phyloP scores from a whole-genome alignment of 768 basidiomycete genomes.

The Hemileccinum rubropunctum region DNA sequence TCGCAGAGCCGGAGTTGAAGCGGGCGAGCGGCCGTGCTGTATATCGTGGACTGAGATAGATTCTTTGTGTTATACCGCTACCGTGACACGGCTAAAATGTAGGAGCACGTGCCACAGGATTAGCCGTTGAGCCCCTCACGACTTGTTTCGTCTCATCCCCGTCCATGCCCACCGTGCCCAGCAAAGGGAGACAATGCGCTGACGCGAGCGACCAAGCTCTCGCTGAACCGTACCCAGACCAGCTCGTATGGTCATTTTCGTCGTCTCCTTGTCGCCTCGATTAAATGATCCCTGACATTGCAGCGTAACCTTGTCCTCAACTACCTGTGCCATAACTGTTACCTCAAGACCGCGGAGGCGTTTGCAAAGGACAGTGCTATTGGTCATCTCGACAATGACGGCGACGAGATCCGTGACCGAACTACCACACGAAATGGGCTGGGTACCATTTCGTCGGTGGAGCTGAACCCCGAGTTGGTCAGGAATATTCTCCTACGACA shows the following conservation, averaged over 20 bases:
- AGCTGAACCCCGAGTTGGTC: slow-evolving; percentile 39
- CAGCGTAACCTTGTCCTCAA: slow-evolving; percentile 72
- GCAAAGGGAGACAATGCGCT: slow-evolving; percentile 16
- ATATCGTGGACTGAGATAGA: neutral
- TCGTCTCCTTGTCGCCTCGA: neutral
- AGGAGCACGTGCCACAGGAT: slow-evolving; percentile 15
- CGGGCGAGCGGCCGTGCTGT: neutral
- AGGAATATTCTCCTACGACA: slow-evolving; percentile 50
- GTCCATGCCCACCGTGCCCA: slow-evolving; percentile 14
- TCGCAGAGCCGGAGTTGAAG: slow-evolving; percentile 40
- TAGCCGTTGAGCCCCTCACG: neutral
- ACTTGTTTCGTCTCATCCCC: neutral
- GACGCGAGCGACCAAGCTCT: slow-evolving; percentile 23
- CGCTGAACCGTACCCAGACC: slow-evolving; percentile 39
- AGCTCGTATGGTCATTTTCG: slow-evolving; percentile 38
- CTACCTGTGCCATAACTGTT: slow-evolving; percentile 74
- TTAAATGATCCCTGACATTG: slow-evolving; percentile 5
- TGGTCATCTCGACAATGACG: slow-evolving; percentile 64
- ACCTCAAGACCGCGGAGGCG: slow-evolving; percentile 65
- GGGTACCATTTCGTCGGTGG: slow-evolving; percentile 7
- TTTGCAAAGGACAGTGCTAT: slow-evolving; percentile 64
- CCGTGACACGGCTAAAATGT: neutral
- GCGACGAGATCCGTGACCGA: slow-evolving; percentile 50
- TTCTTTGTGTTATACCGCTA: neutral
- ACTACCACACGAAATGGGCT: slow-evolving; percentile 19